Evolutionary conservation across 768 basidiomycete species (phyloP).

Genomic region (Pisolithus marmoratus): DNA sequence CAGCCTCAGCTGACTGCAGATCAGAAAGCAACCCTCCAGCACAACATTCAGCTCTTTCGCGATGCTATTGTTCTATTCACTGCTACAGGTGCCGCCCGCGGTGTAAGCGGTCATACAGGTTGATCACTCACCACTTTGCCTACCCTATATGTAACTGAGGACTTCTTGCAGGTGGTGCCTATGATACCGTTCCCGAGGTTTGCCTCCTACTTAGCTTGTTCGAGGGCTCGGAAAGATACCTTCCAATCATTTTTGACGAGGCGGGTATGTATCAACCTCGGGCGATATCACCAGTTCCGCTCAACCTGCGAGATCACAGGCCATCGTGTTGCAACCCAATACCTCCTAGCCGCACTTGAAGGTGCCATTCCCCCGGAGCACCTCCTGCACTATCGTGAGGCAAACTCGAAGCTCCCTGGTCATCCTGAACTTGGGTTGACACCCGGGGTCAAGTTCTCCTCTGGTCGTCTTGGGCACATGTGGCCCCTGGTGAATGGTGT

Average conservation of each 20-base stretch:
- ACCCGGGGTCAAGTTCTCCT: slow-evolving; percentile 91
- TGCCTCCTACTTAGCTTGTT: slow-evolving; percentile 74
- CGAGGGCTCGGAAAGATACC: slow-evolving; percentile 52
- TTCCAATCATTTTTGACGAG: slow-evolving; percentile 74
- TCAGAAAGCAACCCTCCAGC: slow-evolving; percentile 50
- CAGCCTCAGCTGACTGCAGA: slow-evolving; percentile 58
- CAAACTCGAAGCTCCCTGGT: slow-evolving; percentile 81
- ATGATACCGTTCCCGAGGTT: slow-evolving; percentile 80
- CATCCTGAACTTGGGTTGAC: slow-evolving; percentile 88
- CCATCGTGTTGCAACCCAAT: slow-evolving; percentile 88
- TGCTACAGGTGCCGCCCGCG: slow-evolving; percentile 77
- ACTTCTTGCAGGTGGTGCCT: slow-evolving; percentile 47
- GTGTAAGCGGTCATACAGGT: slow-evolving; percentile 86
- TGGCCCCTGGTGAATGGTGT: slow-evolving; percentile 88
- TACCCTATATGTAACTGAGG: neutral
- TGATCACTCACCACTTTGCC: neutral
- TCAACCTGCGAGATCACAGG: slow-evolving; percentile 37
- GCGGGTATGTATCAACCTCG: slow-evolving; percentile 48
- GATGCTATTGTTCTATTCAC: slow-evolving; percentile 87
- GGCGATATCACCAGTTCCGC: neutral
- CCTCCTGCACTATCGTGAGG: slow-evolving; percentile 79
- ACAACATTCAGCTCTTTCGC: slow-evolving; percentile 76
- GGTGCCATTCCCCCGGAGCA: slow-evolving; percentile 69
- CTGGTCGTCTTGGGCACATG: slow-evolving; percentile 88
- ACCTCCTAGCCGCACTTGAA: slow-evolving; percentile 74